phyloP scores from a whole-genome alignment of 2,329 filamentous ascomycete species.

The Fusarium tjaetaba region DNA sequence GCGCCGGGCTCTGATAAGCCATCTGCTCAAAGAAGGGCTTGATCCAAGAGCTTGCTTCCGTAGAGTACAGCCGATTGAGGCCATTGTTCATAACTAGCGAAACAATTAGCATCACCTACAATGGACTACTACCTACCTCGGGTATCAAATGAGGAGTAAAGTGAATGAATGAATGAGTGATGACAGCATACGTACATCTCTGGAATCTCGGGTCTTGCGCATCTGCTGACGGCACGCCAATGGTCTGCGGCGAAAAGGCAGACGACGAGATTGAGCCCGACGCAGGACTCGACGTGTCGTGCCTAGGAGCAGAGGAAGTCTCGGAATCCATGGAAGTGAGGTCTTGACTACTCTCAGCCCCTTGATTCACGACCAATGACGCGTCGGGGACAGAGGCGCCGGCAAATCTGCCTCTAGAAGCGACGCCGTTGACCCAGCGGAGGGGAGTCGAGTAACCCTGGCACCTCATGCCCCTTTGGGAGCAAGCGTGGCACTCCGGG shows the following conservation, averaged over 20 bases:
- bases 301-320: background rate
- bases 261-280: background rate
- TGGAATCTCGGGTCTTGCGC: slow-evolving; percentile 29
- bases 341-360: background rate
- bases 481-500: slow-evolving; percentile 34
- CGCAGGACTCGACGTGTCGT: slow-evolving; percentile 20
- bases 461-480: slow-evolving; percentile 32
- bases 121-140: background rate
- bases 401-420: slow-evolving; percentile 39
- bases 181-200: slow-evolving; percentile 32
- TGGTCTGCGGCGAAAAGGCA: slow-evolving; percentile 14
- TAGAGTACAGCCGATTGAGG: slow-evolving; percentile 35
- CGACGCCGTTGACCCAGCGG: slow-evolving; percentile 41
- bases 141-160: background rate
- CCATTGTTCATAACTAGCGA: slow-evolving; percentile 31
- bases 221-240: background rate
- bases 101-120: slow-evolving; percentile 1
- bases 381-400: slow-evolving; percentile 34
- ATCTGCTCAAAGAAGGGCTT: slow-evolving; percentile 39
- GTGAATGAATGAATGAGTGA: background rate
- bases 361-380: background rate
- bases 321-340: background rate
- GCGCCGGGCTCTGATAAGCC: slow-evolving; percentile 37
- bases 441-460: slow-evolving; percentile 37
- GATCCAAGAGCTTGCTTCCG: slow-evolving; percentile 37